These are phyloP conservation scores for Starmerella floricola DNA, from an alignment of 805 yeast species.

Conservation along the genomic window DNA sequence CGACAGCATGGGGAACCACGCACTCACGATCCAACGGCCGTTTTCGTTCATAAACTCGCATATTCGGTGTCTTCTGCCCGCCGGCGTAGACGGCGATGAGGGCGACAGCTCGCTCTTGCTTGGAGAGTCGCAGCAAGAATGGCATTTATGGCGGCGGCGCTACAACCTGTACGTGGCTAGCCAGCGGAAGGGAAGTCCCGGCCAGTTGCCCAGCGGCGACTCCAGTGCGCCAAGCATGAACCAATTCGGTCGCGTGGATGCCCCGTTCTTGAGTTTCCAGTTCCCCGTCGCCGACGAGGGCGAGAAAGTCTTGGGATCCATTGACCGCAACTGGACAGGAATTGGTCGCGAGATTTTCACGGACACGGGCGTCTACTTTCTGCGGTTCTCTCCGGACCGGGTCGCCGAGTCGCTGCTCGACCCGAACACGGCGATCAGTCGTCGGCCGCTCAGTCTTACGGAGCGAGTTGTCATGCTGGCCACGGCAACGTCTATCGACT, in stretches of 20 bases:
- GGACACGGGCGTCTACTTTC: constrained; percentile 40
- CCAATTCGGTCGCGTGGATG: constrained; percentile 81
- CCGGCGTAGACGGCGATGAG: not conserved
- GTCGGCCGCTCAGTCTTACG: constrained; percentile 45
- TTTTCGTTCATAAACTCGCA: constrained; percentile 84
- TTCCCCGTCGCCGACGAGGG: constrained; percentile 59
- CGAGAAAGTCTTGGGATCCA: constrained; percentile 54
- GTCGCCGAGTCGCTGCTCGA: constrained; percentile 27
- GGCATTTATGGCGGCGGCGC: constrained; percentile 89
- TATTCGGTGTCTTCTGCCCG: constrained; percentile 58
- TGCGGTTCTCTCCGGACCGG: constrained; percentile 8
- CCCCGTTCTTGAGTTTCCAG: constrained; percentile 75
- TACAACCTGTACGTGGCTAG: constrained; percentile 64
- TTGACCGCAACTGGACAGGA: constrained; percentile 92
- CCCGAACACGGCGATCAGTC: constrained; percentile 4
- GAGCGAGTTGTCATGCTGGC: constrained; percentile 79
- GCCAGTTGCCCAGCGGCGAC: too few relatives aligned
- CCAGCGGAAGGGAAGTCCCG: too few relatives aligned
- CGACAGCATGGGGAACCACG: constrained; percentile 28
- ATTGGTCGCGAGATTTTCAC: constrained; percentile 85
- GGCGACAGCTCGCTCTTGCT: constrained; percentile 39
- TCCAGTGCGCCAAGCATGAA: constrained; percentile 35
- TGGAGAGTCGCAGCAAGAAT: constrained; percentile 82
- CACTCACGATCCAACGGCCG: constrained; percentile 52
- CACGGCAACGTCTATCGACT: constrained; percentile 83